Evolutionary conservation across 1,139 yeast genomes (phyloP), one percentile per base, ranked within the genome.

Genomic region (Kodamaea fungicola): DNA sequence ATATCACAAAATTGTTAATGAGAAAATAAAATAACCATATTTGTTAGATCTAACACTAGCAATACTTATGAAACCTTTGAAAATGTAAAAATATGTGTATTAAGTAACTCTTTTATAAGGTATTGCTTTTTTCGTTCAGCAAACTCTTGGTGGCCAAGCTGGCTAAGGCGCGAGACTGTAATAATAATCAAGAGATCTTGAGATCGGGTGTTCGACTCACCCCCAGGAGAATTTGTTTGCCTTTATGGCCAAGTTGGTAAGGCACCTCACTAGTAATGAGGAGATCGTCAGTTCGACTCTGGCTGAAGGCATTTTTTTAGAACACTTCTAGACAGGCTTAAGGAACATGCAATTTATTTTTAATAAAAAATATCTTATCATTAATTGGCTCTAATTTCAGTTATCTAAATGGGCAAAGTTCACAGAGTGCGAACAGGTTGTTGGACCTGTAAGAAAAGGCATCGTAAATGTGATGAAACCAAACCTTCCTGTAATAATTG

Each of bases 231-330:
- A 49, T 59, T 62, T 52, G 59, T 63, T 69, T 4, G 51, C 51
- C 51, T 47, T 42, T 45, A 47, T 49, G 70, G 70, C 87, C 87
- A 80, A 81, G 87, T 80, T 80, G 88, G 87, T 81, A 81, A 81
- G 87, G 88, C 88, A 83, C 84, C 80, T 79, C 87, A 81, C 88
- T 81, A 81, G 87, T 81, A 81, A 81, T 81, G 87, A 79, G 80
- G 84, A 81, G 88, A 81, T 81, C 88, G 80, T 78, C 85, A 80
- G 87, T 80, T 80, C 87, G 82, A 80, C 70, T 79, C 85, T 79
- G 84, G 79, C 77, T 77, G 80, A 75, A 76, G 82, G 84, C 85
- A 78, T 47, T 23, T 23, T 13, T 29, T 9, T 29, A 22, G n/a
- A n/a, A n/a, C n/a, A n/a, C n/a, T 29, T 29, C n/a, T 12, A 4